Percentiles rank a stretch among this genome's conserved stretches.
phyloP scores from a whole-genome alignment of 2,329 filamentous ascomycete species.

The Fusarium sacchari region DNA sequence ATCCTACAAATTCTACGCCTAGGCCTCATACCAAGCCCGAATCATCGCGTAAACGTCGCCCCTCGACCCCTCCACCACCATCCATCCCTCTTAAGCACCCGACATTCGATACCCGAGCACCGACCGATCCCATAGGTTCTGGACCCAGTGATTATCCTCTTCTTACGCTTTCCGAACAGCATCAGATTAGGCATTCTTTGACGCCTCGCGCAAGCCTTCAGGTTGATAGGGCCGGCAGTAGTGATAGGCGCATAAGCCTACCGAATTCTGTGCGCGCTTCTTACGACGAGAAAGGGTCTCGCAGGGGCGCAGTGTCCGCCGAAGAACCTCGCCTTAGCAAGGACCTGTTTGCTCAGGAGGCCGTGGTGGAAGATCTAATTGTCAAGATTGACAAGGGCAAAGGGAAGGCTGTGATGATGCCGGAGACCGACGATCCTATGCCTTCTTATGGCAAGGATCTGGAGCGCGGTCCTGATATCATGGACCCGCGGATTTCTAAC shows the following conservation, averaged over 20 bases:
- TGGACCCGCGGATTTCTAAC: slow-evolving; percentile 58
- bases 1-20: slow-evolving; percentile 69
- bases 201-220: slow-evolving; percentile 61
- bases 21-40: slow-evolving; percentile 47
- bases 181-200: slow-evolving; percentile 55
- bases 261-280: slow-evolving; percentile 65
- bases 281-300: slow-evolving; percentile 60
- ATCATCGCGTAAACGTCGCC: slow-evolving; percentile 54
- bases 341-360: slow-evolving; percentile 16
- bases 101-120: slow-evolving; percentile 50
- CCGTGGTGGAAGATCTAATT: slow-evolving; percentile 20
- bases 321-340: slow-evolving; percentile 30
- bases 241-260: slow-evolving; percentile 62
- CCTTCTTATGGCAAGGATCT: slow-evolving; percentile 61
- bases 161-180: slow-evolving; percentile 61
- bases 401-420: slow-evolving; percentile 59
- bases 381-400: slow-evolving; percentile 61
- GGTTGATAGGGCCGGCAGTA: slow-evolving; percentile 57
- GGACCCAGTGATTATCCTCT: slow-evolving; percentile 61
- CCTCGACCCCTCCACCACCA: slow-evolving; percentile 64
- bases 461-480: slow-evolving; percentile 62
- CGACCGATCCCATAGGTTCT: slow-evolving; percentile 51
- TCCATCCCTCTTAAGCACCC: slow-evolving; percentile 61
- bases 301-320: slow-evolving; percentile 45
- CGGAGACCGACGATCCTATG: slow-evolving; percentile 48